Conservation (phyloP, 345 rosid species). For the Gossypium australe region DNA sequence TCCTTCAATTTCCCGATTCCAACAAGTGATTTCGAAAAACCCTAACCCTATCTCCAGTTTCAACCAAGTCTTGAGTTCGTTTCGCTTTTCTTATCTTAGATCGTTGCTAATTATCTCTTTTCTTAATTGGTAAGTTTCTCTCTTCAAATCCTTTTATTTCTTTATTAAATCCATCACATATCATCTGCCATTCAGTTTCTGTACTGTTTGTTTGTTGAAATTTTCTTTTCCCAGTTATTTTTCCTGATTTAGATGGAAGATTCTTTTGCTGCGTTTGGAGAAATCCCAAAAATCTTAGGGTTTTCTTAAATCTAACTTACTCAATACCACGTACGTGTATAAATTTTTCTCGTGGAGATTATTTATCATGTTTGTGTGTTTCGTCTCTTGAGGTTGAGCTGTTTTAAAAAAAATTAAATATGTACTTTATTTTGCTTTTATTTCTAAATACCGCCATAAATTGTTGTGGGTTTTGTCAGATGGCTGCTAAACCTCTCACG, state of each 20-base stretch:
- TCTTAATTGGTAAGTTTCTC: too few relatives aligned
- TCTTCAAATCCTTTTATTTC: too few relatives aligned
- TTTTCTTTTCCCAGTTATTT: not conserved
- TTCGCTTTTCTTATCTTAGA: not conserved
- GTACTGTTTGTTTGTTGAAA: not conserved
- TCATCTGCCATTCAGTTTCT: not conserved
- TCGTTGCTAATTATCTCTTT: not conserved
- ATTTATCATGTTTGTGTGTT: not conserved
- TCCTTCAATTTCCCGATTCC: not conserved
- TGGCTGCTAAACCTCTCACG: conserved; percentile 59
- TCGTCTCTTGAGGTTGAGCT: not conserved
- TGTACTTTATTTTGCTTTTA: not conserved
- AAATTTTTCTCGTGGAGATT: not conserved
- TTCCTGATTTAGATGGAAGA: too few relatives aligned
- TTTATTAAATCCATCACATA: too few relatives aligned
- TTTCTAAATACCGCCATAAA: not conserved
- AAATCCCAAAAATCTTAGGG: not conserved
- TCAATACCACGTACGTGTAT: not conserved
- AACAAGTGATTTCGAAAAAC: not conserved
- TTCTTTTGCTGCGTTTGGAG: too few relatives aligned
- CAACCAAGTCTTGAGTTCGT: not conserved
- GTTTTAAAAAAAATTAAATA: not conserved
- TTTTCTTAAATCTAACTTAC: not conserved
- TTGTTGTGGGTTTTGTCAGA: conserved; percentile 25
- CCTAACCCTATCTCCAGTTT: conserved; percentile 8